Percentiles rank a stretch among this genome's conserved stretches.
These are phyloP conservation scores for Tolypocladium capitatum DNA, from an alignment of 2,329 filamentous ascomycete genomes.

Conservation along the genomic window DNA sequence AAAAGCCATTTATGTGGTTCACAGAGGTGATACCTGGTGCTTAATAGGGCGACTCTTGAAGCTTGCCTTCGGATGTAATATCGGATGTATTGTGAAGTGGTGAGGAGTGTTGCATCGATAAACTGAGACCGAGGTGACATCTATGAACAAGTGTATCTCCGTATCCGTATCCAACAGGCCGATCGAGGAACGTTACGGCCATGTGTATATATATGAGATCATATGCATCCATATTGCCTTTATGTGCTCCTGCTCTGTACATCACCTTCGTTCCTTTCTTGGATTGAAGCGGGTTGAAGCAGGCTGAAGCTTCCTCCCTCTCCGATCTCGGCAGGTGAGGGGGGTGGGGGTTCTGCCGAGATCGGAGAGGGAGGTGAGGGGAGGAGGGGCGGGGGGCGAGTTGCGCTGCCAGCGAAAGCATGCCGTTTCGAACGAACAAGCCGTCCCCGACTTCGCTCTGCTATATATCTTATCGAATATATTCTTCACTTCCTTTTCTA, in stretches of 20 bases:
- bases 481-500: too few relatives aligned
- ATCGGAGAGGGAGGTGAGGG: not conserved
- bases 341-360: slow-evolving; percentile 4
- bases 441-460: too few relatives aligned
- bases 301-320: slow-evolving; percentile 5
- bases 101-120: not conserved
- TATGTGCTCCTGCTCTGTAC: slow-evolving; percentile 1
- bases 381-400: not conserved
- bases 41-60: slow-evolving; percentile 1
- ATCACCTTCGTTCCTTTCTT: slow-evolving; percentile 2
- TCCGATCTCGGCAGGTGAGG: slow-evolving; percentile 26
- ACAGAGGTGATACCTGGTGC: slow-evolving; percentile 3
- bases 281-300: not conserved
- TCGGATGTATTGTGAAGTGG: slow-evolving; percentile 5
- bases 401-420: not conserved
- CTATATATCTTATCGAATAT: too few relatives aligned
- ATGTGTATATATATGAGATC: slow-evolving; percentile 3
- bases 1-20: not conserved
- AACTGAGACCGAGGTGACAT: slow-evolving; percentile 4
- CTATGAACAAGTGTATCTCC: slow-evolving; percentile 3
- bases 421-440: too few relatives aligned
- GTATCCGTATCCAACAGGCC: slow-evolving; percentile 4
- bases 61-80: slow-evolving; percentile 2
- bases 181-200: slow-evolving; percentile 4
- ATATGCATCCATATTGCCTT: slow-evolving; percentile 1